Base-by-base conservation (phyloP, 768 basidiomycete genomes). In the Mycena latifolia region DNA sequence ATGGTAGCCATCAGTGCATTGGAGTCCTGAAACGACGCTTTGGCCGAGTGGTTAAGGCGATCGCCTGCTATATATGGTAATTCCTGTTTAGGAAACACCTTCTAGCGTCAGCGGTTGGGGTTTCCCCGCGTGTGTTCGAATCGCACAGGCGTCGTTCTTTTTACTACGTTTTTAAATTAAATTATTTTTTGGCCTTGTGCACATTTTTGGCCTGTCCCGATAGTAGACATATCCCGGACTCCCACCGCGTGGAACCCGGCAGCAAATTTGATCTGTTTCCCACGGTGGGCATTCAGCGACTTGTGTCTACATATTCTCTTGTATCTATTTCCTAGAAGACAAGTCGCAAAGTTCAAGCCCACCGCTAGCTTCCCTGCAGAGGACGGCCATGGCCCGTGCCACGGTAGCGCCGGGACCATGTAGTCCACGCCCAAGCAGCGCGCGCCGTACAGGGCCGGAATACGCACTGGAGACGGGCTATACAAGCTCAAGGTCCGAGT, bases 331-430 rank as follows among this genome's bases (percentile, higher is more conserved):
- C 47, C 27, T 11, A n/a, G 9, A 14, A 29, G 56, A 61, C 35
- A 53, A 45, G 41, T 33, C 5, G 59, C 51, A 28, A 67, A 67
- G 61, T 29, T 50, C 35, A 33, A 55, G 43, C 35, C 55, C 18
- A 12, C 47, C 4, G 15, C 28, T 5, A 27, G 35, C 22, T 39
- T 20, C 39, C 39, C 60, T 22, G n/a, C 43, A 1, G 54, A 31
- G 17, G 43, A 43, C 51, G 57, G 48, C 22, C 63, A 63, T 45
- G 61, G 83, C 33, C 82, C 92, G 28, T 88, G 94, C 67, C 92
- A 95, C 74, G 93, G 93, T 33, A 93, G 93, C 9, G 92, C 93
- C 0, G 92, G 92, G 1, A 90, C 86, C 2, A 91, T 94, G 85
- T 78, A 74, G 22, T 86, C 89, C 18, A 89, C 91, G 0, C 89